Conservation (phyloP, 2,329 filamentous ascomycete genomes). For the Chaetomiaceae sp. region DNA sequence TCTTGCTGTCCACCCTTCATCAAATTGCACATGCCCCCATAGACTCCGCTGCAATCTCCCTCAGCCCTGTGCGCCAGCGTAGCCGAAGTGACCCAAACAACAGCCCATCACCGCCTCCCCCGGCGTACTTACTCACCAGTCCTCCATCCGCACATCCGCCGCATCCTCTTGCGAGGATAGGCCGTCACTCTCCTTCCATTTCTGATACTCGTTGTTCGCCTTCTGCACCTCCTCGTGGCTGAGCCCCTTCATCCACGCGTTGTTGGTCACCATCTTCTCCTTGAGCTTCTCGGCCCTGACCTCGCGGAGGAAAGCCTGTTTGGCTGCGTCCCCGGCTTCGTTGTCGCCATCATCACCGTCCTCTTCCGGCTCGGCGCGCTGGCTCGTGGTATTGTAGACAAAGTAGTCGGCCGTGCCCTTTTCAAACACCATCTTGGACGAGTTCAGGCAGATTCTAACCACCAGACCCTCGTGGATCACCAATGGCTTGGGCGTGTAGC, state of each 20-base stretch:
- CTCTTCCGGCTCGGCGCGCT: background rate
- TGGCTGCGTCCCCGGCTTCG: conserved; percentile 46
- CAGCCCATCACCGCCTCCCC: background rate
- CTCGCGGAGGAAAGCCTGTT: conserved; percentile 31
- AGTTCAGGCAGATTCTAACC: conserved; percentile 71
- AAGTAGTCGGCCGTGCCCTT: conserved; percentile 67
- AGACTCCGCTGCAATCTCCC: too few relatives aligned
- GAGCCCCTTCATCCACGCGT: conserved; percentile 73
- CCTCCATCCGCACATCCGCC: conserved; percentile 20
- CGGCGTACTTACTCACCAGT: background rate
- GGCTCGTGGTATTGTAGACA: conserved; percentile 62
- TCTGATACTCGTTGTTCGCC: conserved; percentile 62
- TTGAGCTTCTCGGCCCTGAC: conserved; percentile 49
- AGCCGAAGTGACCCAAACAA: background rate
- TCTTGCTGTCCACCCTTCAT: too few relatives aligned
- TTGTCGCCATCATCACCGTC: too few relatives aligned
- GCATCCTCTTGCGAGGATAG: conserved; percentile 2
- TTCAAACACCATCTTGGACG: conserved; percentile 74
- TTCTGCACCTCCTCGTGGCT: conserved; percentile 73
- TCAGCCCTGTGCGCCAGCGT: background rate
- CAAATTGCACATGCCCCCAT: too few relatives aligned
- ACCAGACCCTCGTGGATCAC: conserved; percentile 64
- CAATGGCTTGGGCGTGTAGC: conserved; percentile 56
- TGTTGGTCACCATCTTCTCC: conserved; percentile 80
- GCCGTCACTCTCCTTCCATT: conserved; percentile 47